Evolutionary conservation across 225 moss, liverwort and hornwort genomes (phyloP).

Genomic region (Thuidium tamariscinum): DNA sequence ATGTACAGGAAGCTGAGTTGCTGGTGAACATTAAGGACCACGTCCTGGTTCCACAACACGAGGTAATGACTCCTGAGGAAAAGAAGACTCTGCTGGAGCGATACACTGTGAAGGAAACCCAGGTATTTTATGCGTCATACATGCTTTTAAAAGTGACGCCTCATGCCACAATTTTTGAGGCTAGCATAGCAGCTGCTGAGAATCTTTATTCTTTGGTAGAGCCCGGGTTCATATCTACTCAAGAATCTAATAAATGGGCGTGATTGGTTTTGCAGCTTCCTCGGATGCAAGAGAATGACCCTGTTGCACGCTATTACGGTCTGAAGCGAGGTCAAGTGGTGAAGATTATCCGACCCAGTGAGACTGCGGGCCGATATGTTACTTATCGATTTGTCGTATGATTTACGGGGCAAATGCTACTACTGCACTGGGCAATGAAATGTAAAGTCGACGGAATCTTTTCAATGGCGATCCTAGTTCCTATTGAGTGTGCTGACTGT

Average conservation of each 20-base stretch:
- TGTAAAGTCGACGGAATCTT: background rate
- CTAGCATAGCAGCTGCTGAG: background rate
- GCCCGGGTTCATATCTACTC: background rate
- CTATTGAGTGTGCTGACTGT: background rate
- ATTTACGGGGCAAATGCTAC: background rate
- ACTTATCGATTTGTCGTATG: slow-evolving; percentile 93
- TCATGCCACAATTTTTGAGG: background rate
- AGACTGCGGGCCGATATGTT: slow-evolving; percentile 92
- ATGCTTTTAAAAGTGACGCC: background rate
- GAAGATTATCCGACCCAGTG: slow-evolving; percentile 94
- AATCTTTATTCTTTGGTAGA: background rate
- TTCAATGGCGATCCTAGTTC: background rate
- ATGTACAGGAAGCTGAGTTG: slow-evolving; percentile 58
- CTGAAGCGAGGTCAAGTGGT: slow-evolving; percentile 94
- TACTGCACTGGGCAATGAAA: background rate
- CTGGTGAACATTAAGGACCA: slow-evolving; percentile 65
- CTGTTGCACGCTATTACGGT: slow-evolving; percentile 91
- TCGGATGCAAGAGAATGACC: slow-evolving; percentile 95
- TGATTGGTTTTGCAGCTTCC: slow-evolving; percentile 53
- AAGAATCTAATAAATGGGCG: background rate
- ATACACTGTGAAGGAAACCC: slow-evolving; percentile 49
- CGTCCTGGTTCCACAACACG: slow-evolving; percentile 59
- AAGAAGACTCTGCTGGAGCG: slow-evolving; percentile 55
- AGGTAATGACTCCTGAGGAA: slow-evolving; percentile 52
- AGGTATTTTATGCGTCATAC: slow-evolving; percentile 14